These are phyloP conservation scores for Tulasnella sp. DNA, from an alignment of 768 basidiomycete species.

Conservation along the genomic window DNA sequence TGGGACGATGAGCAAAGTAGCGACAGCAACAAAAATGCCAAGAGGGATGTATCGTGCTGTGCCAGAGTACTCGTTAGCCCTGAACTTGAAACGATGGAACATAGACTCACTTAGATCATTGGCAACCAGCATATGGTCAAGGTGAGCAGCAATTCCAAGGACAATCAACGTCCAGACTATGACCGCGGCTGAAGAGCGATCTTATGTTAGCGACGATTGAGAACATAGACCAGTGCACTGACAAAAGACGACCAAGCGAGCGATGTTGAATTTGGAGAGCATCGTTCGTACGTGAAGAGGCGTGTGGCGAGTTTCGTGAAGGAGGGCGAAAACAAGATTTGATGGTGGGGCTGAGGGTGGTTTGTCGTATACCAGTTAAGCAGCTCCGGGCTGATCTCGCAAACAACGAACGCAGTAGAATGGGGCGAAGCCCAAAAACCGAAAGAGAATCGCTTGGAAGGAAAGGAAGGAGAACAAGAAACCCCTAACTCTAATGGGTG, in stretches of 20 bases:
- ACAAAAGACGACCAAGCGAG: conserved; percentile 19
- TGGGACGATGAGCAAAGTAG: conserved; percentile 53
- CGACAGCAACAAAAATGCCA: conserved; percentile 65
- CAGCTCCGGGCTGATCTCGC: background rate
- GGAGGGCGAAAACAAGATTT: background rate
- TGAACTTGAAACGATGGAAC: conserved; percentile 7
- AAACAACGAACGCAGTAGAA: too few species aligned
- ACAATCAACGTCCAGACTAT: conserved; percentile 67
- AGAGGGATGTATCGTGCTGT: conserved; percentile 79
- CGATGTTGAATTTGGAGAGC: conserved; percentile 19
- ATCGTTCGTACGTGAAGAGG: conserved; percentile 9
- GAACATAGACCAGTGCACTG: background rate
- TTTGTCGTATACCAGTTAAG: background rate
- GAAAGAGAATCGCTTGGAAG: too few species aligned
- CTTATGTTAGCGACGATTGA: background rate
- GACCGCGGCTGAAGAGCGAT: conserved; percentile 38
- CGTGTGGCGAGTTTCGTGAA: too few species aligned
- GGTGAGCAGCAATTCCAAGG: conserved; percentile 66
- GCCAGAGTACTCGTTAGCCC: conserved; percentile 10
- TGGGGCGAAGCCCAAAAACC: too few species aligned
- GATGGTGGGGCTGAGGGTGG: background rate
- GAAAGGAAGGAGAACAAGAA: too few species aligned
- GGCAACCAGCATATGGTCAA: conserved; percentile 31
- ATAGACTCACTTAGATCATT: conserved; percentile 43
- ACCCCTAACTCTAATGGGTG: too few species aligned